These are phyloP conservation scores for Gossypium anomalum DNA, from an alignment of 345 rosid species.

Conservation along the genomic window DNA sequence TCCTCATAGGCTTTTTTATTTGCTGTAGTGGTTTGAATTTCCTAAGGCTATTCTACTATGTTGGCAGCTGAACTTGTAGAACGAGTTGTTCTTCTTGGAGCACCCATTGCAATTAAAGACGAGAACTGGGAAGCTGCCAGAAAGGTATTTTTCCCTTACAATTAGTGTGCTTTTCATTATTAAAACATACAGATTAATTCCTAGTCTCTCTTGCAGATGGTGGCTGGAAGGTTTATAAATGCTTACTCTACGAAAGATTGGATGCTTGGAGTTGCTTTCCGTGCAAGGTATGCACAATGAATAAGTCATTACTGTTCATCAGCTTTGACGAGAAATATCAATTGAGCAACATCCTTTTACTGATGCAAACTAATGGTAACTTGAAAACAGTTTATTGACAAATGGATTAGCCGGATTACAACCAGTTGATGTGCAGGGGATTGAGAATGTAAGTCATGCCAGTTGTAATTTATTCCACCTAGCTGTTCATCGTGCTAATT, in stretches of 20 bases:
- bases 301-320: not conserved
- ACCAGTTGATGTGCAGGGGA: conserved; percentile 62
- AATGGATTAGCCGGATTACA: conserved; percentile 98
- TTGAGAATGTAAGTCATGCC: conserved; percentile 69
- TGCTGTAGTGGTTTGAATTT: not conserved
- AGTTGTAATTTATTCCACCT: not conserved
- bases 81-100: conserved; percentile 90
- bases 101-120: conserved; percentile 68
- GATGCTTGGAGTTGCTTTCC: conserved; percentile 94
- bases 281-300: conserved; percentile 67
- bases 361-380: conserved; percentile 5
- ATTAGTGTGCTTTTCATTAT: not conserved
- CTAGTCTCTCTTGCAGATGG: conserved; percentile 56
- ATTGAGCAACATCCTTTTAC: not conserved
- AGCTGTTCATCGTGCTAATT: not conserved
- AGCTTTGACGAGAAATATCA: not conserved
- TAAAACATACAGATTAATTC: conserved; percentile 8
- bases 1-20: not conserved
- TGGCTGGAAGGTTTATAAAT: conserved; percentile 92
- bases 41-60: conserved; percentile 20
- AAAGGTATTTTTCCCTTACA: conserved; percentile 47
- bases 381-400: conserved; percentile 56
- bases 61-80: conserved; percentile 84
- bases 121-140: conserved; percentile 87
- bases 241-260: conserved; percentile 85